Percentiles rank a stretch among this genome's conserved stretches.
phyloP scores from a whole-genome alignment of 2,329 filamentous ascomycete genomes.

The Fusarium sp. region DNA sequence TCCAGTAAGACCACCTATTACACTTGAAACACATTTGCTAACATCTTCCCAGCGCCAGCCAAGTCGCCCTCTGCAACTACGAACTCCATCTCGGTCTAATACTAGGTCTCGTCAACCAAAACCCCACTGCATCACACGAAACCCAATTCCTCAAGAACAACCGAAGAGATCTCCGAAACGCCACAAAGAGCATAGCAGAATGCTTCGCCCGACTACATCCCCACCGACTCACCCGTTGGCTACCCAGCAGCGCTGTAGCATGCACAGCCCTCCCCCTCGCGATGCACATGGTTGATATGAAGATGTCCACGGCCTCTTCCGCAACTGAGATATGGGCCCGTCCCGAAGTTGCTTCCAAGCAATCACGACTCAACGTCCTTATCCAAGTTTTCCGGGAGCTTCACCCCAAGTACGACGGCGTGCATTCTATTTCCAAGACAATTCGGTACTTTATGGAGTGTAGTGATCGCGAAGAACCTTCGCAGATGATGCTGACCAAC shows the following conservation, averaged over 20 bases:
- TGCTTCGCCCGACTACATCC: slow-evolving; percentile 20
- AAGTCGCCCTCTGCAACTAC: slow-evolving; percentile 30
- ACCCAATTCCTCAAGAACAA: slow-evolving; percentile 27
- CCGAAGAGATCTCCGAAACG: slow-evolving; percentile 19
- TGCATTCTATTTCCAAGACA: slow-evolving; percentile 33
- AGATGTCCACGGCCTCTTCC: slow-evolving; percentile 24
- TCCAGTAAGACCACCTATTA: slow-evolving; percentile 5
- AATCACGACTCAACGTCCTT: slow-evolving; percentile 27
- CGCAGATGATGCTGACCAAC: neutral
- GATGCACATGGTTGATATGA: slow-evolving; percentile 32
- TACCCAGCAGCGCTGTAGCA: slow-evolving; percentile 35
- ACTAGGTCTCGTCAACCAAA: slow-evolving; percentile 7
- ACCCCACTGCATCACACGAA: neutral
- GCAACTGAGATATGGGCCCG: slow-evolving; percentile 15
- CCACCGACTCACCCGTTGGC: slow-evolving; percentile 16
- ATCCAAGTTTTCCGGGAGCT: slow-evolving; percentile 33
- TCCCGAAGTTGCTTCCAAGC: slow-evolving; percentile 21
- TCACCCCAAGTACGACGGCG: slow-evolving; percentile 31
- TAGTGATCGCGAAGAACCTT: slow-evolving; percentile 2
- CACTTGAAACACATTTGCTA: accelerated
- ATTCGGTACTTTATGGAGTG: slow-evolving; percentile 37
- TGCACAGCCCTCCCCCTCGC: slow-evolving; percentile 33
- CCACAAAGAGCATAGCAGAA: slow-evolving; percentile 27
- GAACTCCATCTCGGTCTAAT: slow-evolving; percentile 31
- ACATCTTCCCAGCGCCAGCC: slow-evolving; percentile 6